These are phyloP conservation scores for Picochlorum sp. DNA, from an alignment of 139 green algal genomes.

Conservation along the genomic window DNA sequence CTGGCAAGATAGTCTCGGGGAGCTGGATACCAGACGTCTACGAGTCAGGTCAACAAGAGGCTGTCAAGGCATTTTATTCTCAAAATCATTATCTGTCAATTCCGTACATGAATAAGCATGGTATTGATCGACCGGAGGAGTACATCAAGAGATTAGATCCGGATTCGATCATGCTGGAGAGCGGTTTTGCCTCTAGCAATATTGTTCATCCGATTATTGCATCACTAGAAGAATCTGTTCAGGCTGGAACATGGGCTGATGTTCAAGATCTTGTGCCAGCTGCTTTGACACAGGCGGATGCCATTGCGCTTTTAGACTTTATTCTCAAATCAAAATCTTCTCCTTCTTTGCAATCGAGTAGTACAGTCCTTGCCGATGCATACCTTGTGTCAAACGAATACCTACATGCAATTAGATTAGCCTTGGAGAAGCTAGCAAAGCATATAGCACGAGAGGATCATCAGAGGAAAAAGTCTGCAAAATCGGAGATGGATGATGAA, in stretches of 20 bases:
- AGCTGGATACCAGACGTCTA: conserved; percentile 60
- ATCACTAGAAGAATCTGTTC: conserved; percentile 14
- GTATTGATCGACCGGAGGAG: conserved; percentile 25
- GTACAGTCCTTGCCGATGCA: conserved; percentile 28
- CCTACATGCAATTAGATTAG: conserved; percentile 21
- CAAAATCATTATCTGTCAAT: conserved; percentile 76
- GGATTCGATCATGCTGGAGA: conserved; percentile 47
- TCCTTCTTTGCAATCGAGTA: no score
- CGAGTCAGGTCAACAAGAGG: conserved; percentile 43
- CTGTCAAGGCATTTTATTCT: conserved; percentile 59
- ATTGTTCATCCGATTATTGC: no score
- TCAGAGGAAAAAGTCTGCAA: neutral
- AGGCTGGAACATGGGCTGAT: neutral
- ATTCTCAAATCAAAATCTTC: no score
- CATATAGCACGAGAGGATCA: neutral
- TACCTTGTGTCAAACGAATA: conserved; percentile 30
- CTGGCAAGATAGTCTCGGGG: conserved; percentile 46
- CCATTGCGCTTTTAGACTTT: neutral
- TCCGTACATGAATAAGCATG: conserved; percentile 47
- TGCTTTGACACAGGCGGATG: neutral
- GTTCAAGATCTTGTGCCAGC: neutral
- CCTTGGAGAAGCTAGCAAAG: neutral
- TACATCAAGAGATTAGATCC: conserved; percentile 50
- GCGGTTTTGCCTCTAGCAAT: conserved; percentile 54
- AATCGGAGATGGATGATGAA: conserved; percentile 21